A percentile compares a stretch with the other conserved stretches of the same genome.
Evolutionary conservation across 2,329 filamentous ascomycete genomes (phyloP).

Genomic region (Beauveria asiatica): DNA sequence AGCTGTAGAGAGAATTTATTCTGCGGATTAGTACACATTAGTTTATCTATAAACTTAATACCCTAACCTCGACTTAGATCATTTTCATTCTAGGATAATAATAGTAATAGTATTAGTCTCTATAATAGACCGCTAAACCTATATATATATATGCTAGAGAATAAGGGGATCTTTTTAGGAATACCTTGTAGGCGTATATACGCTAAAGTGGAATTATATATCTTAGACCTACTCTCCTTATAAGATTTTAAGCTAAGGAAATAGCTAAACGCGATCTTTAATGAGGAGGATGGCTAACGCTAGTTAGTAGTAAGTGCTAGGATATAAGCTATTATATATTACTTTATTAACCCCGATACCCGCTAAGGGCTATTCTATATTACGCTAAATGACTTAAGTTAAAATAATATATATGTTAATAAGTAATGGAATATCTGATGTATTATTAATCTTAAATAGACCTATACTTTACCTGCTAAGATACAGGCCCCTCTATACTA

Average conservation of each 20-base stretch:
- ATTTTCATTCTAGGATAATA: slow-evolving; percentile 17
- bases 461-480: neutral
- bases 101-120: slow-evolving; percentile 17
- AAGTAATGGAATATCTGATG: slow-evolving; percentile 22
- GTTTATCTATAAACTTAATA: slow-evolving; percentile 17
- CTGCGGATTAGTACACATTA: slow-evolving; percentile 18
- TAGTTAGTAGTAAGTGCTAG: slow-evolving; percentile 22
- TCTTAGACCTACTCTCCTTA: slow-evolving; percentile 23
- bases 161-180: slow-evolving; percentile 23
- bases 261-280: slow-evolving; percentile 25
- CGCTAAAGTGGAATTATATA: slow-evolving; percentile 20
- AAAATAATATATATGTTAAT: slow-evolving; percentile 28
- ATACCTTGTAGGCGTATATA: slow-evolving; percentile 26
- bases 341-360: slow-evolving; percentile 17
- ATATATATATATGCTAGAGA: slow-evolving; percentile 25
- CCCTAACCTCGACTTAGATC: slow-evolving; percentile 12
- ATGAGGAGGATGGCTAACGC: slow-evolving; percentile 18
- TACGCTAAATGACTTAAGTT: slow-evolving; percentile 27
- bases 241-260: slow-evolving; percentile 25
- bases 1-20: slow-evolving; percentile 16
- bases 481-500: neutral
- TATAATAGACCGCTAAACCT: slow-evolving; percentile 26
- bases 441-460: slow-evolving; percentile 18
- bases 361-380: slow-evolving; percentile 24
- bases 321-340: slow-evolving; percentile 20